Percentiles rank a stretch among this genome's conserved stretches.
Conservation (phyloP, 2,329 filamentous ascomycete genomes). For the Talaromyces sp. region DNA sequence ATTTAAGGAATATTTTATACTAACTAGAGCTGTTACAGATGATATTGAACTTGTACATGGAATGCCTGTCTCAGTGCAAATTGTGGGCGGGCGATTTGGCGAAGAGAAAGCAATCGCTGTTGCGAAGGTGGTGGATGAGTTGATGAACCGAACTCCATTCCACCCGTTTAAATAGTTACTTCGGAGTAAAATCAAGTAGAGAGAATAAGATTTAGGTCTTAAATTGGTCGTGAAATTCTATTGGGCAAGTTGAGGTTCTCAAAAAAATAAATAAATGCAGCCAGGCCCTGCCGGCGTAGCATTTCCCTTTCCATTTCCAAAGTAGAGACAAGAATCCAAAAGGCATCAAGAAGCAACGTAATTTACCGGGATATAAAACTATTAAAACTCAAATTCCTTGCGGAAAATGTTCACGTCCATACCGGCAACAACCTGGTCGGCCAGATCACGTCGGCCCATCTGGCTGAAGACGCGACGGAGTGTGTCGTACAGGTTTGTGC, state of each 20-base stretch:
- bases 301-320: constrained; percentile 5
- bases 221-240: not conserved
- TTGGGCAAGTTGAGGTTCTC: not conserved
- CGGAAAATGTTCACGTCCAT: constrained; percentile 91
- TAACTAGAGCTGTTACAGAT: constrained; percentile 19
- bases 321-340: not conserved
- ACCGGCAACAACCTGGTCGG: constrained; percentile 81
- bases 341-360: not conserved
- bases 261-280: constrained; percentile 9
- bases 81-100: constrained; percentile 36
- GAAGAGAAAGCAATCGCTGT: constrained; percentile 37
- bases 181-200: not conserved
- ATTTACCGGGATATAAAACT: constrained; percentile 22
- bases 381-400: constrained; percentile 82
- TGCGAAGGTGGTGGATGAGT: constrained; percentile 33
- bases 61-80: constrained; percentile 37
- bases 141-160: constrained; percentile 22
- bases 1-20: not conserved
- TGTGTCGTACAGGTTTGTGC: constrained; percentile 95
- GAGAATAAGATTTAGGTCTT: not conserved
- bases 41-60: constrained; percentile 34
- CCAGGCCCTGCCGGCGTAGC: constrained; percentile 15
- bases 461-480: constrained; percentile 91
- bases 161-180: constrained; percentile 3
- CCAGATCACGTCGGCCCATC: constrained; percentile 87